Base-by-base conservation (phyloP, 768 basidiomycete genomes). In the Termitomyces sp. region DNA sequence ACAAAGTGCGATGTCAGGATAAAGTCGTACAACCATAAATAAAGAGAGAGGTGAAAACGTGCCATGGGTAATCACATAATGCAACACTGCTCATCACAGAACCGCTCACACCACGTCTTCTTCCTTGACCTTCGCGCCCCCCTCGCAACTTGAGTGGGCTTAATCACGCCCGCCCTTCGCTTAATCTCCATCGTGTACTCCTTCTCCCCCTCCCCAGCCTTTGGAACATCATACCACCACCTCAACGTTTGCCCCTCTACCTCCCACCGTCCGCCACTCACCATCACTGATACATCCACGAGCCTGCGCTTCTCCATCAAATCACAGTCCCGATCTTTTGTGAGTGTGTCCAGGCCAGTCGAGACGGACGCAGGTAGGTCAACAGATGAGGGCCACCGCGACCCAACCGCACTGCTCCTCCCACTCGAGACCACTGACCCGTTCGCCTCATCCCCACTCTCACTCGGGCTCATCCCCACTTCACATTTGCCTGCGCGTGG, bases 161-260 rank as follows among this genome's bases (percentile, higher is more conserved):
- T 69, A 29, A 76, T 70, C 2, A 63, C 67, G 0, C 75, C 74
- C 0, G 62, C 67, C 19, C 61, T 48, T 42, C 75, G 62, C 53
- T 63, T 66, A 34, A 76, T 68, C 62, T 75, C 73, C n/a, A 73
- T 68, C 43, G 69, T 69, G 57, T 75, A 73, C 66, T 76, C 72
- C 64, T 62, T 65, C 55, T 64, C 68, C 9, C 37, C 61, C 46
- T 71, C 67, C 10, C 70, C 73, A 45, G 62, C 61, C 42, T 46
- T 58, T 3, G 77, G 79, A 10, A 76, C 76, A 54, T 75, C 75
- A 63, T 83, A 82, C 80, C 79, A 81, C 82, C 82, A 83, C 64
- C 73, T 69, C 49, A 83, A 56, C 53, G 67, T 72, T 69, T 83
- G 82, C 5, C 82, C 81, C 35, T 76, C 70, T 16, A 82, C 68